Base-by-base conservation (phyloP, 2,329 filamentous ascomycete genomes). In the Coleophoma cylindrospora region DNA sequence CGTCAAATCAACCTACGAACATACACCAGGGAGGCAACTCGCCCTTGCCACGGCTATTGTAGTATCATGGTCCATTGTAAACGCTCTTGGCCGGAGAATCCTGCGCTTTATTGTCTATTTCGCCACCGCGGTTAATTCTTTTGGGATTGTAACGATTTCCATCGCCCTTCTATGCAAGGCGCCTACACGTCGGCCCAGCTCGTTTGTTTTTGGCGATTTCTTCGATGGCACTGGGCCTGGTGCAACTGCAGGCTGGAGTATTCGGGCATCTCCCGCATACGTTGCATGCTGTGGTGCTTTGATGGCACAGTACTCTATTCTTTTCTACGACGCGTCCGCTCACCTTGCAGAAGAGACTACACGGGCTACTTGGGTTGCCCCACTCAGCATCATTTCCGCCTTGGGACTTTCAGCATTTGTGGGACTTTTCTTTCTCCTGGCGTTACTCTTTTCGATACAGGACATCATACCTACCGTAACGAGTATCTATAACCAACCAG, bases 21-120 rank as follows among this genome's bases (percentile, higher is more conserved):
- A 76, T 0, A 74, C 72, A 0, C 67, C 78, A 1, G 66, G 58
- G 13, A 71, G 71, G 53, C 79, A 75, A 3, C 73, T 83, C 43
- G 79, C 76, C n/a, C 81, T 83, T 52, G 80, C 81, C 54, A 77
- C 76, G 5, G 79, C 78, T 6, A 66, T 82, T 4, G 70, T 83
- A 3, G 54, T 76, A 34, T 76, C 74, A 4, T 77, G 81, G 55
- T 77, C 69, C n/a, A 58, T 79, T 1, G 66, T 81, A 57, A 83
- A 83, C 61, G 77, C 75, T 0, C 80, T 83, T 55, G 79, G 78
- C 43, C 77, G 81, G 1, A 72, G 70, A 50, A 66, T 75, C n/a
- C 68, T 83, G 15, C 70, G 73, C 34, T 76, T 80, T 57, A 65
- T 83, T 27, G 82, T 81, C 64, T 81, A 80, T 58, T 64, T 70